phyloP scores from a whole-genome alignment of 371 early-diverging fungal genomes.

The Mortierella polycephala region DNA sequence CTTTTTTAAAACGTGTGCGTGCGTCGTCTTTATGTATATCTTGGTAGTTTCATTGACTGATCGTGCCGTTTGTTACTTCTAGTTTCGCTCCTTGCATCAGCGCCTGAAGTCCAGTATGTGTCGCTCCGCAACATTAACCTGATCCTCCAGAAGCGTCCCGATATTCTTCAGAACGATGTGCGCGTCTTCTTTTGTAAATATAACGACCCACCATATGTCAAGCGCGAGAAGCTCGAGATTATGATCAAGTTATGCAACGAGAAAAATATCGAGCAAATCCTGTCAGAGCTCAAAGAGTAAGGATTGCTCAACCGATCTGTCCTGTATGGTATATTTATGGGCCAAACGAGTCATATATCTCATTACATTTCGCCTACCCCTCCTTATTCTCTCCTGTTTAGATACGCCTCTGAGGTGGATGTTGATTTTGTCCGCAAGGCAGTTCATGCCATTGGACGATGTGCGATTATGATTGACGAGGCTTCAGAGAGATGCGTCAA shows the following conservation, averaged over 20 bases:
- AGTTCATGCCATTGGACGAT: constrained; percentile 91
- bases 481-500: constrained; percentile 91
- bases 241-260: constrained; percentile 89
- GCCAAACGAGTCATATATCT: background rate
- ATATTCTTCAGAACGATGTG: constrained; percentile 89
- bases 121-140: constrained; percentile 95
- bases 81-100: constrained; percentile 90
- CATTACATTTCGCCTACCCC: background rate
- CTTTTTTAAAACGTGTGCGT: background rate
- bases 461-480: constrained; percentile 91
- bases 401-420: constrained; percentile 93
- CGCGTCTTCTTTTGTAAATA: constrained; percentile 98
- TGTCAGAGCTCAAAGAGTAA: constrained; percentile 93
- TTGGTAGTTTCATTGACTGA: background rate
- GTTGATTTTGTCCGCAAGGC: constrained; percentile 95
- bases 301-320: constrained; percentile 8
- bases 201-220: constrained; percentile 98
- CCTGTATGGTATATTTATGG: too few relatives aligned
- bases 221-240: constrained; percentile 95
- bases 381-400: constrained; percentile 27
- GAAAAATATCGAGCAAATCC: constrained; percentile 88
- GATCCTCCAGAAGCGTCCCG: constrained; percentile 94
- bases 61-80: constrained; percentile 1
- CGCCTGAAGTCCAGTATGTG: constrained; percentile 97
- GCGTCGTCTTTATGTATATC: background rate